Evolutionary conservation across 2,329 filamentous ascomycete genomes (phyloP).

Genomic region (Xylariales sp.): DNA sequence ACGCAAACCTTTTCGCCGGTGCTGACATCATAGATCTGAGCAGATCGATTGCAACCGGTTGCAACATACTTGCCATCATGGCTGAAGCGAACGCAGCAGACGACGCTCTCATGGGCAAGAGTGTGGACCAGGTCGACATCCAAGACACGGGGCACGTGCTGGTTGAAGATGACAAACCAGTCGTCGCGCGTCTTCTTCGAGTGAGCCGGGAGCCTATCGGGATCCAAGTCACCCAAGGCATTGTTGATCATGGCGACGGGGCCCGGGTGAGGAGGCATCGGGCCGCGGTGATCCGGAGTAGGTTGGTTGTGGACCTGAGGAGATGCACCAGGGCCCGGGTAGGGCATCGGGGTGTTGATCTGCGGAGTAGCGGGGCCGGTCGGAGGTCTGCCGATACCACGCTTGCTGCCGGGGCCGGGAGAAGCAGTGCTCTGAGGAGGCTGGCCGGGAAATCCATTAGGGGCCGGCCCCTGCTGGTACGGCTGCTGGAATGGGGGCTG

Average conservation of each 20-base stretch:
- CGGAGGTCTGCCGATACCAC: slow-evolving; percentile 62
- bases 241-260: slow-evolving; percentile 46
- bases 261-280: slow-evolving; percentile 46
- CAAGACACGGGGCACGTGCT: slow-evolving; percentile 78
- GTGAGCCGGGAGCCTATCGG: slow-evolving; percentile 77
- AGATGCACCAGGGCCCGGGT: slow-evolving; percentile 73
- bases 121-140: slow-evolving; percentile 95
- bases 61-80: slow-evolving; percentile 93
- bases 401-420: slow-evolving; percentile 75
- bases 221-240: slow-evolving; percentile 79
- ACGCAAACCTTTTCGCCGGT: slow-evolving; percentile 85
- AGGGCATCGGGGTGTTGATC: slow-evolving; percentile 82
- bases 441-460: slow-evolving; percentile 74
- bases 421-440: slow-evolving; percentile 81
- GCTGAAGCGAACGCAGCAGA: slow-evolving; percentile 97
- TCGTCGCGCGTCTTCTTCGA: slow-evolving; percentile 86
- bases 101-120: slow-evolving; percentile 88
- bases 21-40: slow-evolving; percentile 95
- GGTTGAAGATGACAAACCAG: slow-evolving; percentile 98
- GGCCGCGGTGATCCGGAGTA: slow-evolving; percentile 60
- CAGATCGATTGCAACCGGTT: slow-evolving; percentile 95
- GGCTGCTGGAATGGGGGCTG: slow-evolving; percentile 69
- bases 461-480: slow-evolving; percentile 53
- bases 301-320: slow-evolving; percentile 80
- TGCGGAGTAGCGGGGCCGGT: slow-evolving; percentile 82